A percentile compares a stretch with the other conserved stretches of the same genome.
These are phyloP conservation scores for Corylus avellana DNA, from an alignment of 306 rosid species.

Conservation along the genomic window DNA sequence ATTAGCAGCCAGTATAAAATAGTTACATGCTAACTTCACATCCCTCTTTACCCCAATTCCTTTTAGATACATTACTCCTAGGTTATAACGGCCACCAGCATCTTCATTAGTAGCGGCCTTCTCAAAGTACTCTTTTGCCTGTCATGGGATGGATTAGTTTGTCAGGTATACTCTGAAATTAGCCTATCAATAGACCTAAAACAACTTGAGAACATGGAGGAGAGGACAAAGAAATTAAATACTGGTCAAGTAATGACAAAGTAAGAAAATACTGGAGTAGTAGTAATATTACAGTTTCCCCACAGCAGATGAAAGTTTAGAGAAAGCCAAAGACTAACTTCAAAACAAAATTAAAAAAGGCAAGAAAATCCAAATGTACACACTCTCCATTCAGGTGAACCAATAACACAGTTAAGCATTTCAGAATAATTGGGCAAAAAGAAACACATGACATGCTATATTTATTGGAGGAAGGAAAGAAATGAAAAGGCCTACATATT, in stretches of 20 bases:
- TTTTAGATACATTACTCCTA: constrained; percentile 92
- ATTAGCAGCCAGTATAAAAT: constrained; percentile 77
- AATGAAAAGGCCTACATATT: not conserved
- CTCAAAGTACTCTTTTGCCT: constrained; percentile 97
- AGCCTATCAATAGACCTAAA: constrained; percentile 11
- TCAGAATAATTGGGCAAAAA: not conserved
- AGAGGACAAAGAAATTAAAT: not conserved
- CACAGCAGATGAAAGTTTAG: not conserved
- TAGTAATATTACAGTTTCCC: not conserved
- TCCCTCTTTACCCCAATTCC: constrained; percentile 95
- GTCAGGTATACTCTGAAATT: constrained; percentile 7
- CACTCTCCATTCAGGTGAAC: not conserved
- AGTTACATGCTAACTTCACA: constrained; percentile 69
- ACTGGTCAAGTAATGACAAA: not conserved
- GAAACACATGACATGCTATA: not conserved
- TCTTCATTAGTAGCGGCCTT: constrained; percentile 78
- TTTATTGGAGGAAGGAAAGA: not conserved
- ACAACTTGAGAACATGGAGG: not conserved
- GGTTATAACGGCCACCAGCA: constrained; percentile 90
- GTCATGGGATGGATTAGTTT: constrained; percentile 4
- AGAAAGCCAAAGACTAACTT: not conserved
- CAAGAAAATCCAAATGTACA: not conserved
- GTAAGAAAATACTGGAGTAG: not conserved
- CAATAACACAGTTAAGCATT: not conserved
- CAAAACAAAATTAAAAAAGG: no score